These are phyloP conservation scores for Chrysochromulina parva DNA, from an alignment of 78 protist genomes.

Conservation along the genomic window DNA sequence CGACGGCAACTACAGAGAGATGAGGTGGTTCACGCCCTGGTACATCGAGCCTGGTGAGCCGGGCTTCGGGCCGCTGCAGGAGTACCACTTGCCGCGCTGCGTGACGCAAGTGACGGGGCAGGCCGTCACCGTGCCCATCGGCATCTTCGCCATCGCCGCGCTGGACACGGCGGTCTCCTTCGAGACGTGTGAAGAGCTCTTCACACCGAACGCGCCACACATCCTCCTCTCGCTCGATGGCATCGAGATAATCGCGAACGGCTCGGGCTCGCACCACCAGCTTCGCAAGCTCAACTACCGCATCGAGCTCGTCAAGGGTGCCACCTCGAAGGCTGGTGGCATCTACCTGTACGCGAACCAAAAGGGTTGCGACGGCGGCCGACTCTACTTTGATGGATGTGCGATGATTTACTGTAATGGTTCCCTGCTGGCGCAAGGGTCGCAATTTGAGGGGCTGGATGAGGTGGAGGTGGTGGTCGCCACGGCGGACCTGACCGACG, in stretches of 20 bases:
- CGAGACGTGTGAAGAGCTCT: conserved; percentile 86
- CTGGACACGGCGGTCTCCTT: conserved; percentile 54
- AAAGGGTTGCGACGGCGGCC: conserved; percentile 81
- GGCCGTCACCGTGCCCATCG: conserved; percentile 55
- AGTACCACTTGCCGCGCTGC: conserved; percentile 51
- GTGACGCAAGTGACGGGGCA: conserved; percentile 36
- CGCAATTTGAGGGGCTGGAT: conserved; percentile 60
- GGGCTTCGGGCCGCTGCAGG: neutral
- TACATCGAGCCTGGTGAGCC: neutral
- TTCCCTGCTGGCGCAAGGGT: conserved; percentile 68
- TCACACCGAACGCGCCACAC: conserved; percentile 73
- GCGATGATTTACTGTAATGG: conserved; percentile 77
- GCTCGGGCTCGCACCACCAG: conserved; percentile 85
- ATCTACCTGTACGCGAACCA: conserved; percentile 63
- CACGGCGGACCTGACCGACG: neutral
- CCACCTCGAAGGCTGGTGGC: conserved; percentile 68
- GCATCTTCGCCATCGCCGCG: conserved; percentile 59
- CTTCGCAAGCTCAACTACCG: conserved; percentile 79
- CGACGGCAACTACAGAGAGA: conserved; percentile 90
- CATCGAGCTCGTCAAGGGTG: conserved; percentile 66
- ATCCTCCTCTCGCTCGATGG: conserved; percentile 53
- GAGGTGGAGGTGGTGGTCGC: conserved; percentile 56
- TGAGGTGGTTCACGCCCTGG: conserved; percentile 83
- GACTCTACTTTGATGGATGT: conserved; percentile 86
- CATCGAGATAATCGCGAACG: conserved; percentile 83